A percentile compares a stretch with the other conserved stretches of the same genome.
phyloP scores from a whole-genome alignment of 1,139 yeast genomes.

The Magnusiomyces suaveolens region DNA sequence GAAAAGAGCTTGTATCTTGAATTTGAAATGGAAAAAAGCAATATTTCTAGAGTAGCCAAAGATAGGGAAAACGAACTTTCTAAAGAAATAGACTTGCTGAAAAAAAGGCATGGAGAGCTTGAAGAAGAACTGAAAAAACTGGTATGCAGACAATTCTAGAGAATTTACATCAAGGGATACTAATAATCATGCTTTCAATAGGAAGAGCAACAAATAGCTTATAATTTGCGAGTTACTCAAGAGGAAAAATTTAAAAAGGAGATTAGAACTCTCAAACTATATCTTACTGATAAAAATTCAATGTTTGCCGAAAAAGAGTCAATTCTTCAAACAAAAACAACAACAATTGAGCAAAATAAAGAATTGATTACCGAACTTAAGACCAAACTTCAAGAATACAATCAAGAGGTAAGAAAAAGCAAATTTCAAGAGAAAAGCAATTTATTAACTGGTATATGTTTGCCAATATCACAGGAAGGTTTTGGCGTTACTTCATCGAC shows the following conservation, averaged over 20 bases:
- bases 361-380: conserved; percentile 3
- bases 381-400: conserved; percentile 11
- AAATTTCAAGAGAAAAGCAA: too few species aligned
- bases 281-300: conserved; percentile 8
- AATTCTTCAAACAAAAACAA: conserved; percentile 3
- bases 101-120: conserved; percentile 5
- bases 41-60: conserved; percentile 4
- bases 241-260: background rate
- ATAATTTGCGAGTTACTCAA: background rate
- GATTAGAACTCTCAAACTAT: conserved; percentile 2
- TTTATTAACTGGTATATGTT: too few species aligned
- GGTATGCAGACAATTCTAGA: too few species aligned
- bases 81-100: conserved; percentile 7
- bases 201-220: background rate
- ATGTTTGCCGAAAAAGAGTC: conserved; percentile 8
- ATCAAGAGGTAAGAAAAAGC: conserved; percentile 14
- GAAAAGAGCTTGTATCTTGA: conserved; percentile 13
- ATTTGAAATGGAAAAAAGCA: conserved; percentile 12
- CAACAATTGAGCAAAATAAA: conserved; percentile 5
- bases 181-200: background rate
- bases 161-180: too few species aligned
- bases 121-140: conserved; percentile 6
- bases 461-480: background rate
- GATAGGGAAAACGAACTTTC: conserved; percentile 4
- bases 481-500: background rate